Conservation (phyloP, 768 basidiomycete species). For the Leccinum fibrillosum region DNA sequence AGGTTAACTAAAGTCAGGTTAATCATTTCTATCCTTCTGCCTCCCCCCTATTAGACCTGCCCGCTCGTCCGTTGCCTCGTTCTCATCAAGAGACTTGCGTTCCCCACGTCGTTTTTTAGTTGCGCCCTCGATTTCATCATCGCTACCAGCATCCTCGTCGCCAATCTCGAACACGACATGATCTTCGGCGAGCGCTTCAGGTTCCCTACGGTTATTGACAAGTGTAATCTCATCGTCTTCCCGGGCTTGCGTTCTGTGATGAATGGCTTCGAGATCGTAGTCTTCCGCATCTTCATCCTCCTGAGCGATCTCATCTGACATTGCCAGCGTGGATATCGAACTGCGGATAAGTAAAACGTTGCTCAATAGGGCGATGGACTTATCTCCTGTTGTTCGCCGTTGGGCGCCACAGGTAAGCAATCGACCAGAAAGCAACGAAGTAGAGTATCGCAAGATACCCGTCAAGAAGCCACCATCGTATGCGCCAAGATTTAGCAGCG, state of each 20-base stretch:
- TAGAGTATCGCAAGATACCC: conserved; percentile 92
- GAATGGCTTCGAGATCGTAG: conserved; percentile 80
- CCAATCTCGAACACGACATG: conserved; percentile 89
- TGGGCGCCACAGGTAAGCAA: conserved; percentile 93
- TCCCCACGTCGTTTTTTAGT: conserved; percentile 48
- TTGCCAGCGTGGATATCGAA: conserved; percentile 68
- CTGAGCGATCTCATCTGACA: conserved; percentile 96
- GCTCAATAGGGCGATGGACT: conserved; percentile 31
- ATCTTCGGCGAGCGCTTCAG: conserved; percentile 53
- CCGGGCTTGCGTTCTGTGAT: conserved; percentile 46
- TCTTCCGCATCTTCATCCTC: conserved; percentile 93
- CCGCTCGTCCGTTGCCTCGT: conserved; percentile 52
- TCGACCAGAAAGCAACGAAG: conserved; percentile 71
- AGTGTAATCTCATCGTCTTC: conserved; percentile 70
- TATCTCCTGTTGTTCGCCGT: conserved; percentile 86
- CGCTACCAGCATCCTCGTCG: conserved; percentile 68
- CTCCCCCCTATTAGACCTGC: conserved; percentile 58
- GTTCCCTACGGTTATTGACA: conserved; percentile 56
- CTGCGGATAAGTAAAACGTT: conserved; percentile 16
- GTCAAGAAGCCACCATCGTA: conserved; percentile 95
- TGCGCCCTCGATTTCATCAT: conserved; percentile 55
- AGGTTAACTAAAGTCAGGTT: conserved; percentile 4
- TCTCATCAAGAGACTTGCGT: conserved; percentile 46
- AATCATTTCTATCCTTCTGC: conserved; percentile 36
- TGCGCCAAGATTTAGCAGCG: conserved; percentile 84